Percentiles rank a stretch among this genome's conserved stretches.
Conservation (phyloP, 2,329 filamentous ascomycete genomes). For the Fusarium clavum region DNA sequence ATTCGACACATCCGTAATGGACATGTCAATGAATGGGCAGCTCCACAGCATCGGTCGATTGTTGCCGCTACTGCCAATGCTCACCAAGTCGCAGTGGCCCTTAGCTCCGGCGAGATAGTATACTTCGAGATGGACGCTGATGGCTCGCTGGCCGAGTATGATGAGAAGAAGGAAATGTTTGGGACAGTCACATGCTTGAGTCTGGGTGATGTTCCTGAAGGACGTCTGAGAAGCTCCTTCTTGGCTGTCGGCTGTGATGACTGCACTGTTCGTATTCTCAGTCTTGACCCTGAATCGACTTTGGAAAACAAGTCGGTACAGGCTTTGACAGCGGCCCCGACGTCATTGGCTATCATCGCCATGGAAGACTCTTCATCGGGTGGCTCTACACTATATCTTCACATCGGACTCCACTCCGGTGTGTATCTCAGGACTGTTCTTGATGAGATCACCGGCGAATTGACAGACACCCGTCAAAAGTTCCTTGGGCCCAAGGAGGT, state of each 20-base stretch:
- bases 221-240: slow-evolving; percentile 88
- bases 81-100: slow-evolving; percentile 89
- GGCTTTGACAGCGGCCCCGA: slow-evolving; percentile 89
- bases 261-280: slow-evolving; percentile 92
- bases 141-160: slow-evolving; percentile 90
- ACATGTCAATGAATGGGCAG: slow-evolving; percentile 90
- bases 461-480: slow-evolving; percentile 93
- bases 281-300: slow-evolving; percentile 88
- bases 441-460: slow-evolving; percentile 93
- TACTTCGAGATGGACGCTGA: slow-evolving; percentile 98
- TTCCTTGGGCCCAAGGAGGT: slow-evolving; percentile 93
- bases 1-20: slow-evolving; percentile 88
- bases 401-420: slow-evolving; percentile 95
- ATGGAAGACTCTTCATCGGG: slow-evolving; percentile 96
- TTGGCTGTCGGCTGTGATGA: slow-evolving; percentile 97
- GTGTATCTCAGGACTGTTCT: slow-evolving; percentile 95
- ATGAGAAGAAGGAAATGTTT: slow-evolving; percentile 94
- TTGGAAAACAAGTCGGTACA: slow-evolving; percentile 95
- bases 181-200: slow-evolving; percentile 96
- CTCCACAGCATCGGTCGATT: slow-evolving; percentile 93
- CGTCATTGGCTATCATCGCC: slow-evolving; percentile 88
- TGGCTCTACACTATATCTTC: slow-evolving; percentile 89
- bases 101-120: slow-evolving; percentile 96
- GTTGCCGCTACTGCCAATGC: slow-evolving; percentile 94
- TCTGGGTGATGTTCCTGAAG: slow-evolving; percentile 91